These are phyloP conservation scores for Pseudocercospora eumusae DNA, from an alignment of 2,329 filamentous ascomycete species.

Conservation along the genomic window DNA sequence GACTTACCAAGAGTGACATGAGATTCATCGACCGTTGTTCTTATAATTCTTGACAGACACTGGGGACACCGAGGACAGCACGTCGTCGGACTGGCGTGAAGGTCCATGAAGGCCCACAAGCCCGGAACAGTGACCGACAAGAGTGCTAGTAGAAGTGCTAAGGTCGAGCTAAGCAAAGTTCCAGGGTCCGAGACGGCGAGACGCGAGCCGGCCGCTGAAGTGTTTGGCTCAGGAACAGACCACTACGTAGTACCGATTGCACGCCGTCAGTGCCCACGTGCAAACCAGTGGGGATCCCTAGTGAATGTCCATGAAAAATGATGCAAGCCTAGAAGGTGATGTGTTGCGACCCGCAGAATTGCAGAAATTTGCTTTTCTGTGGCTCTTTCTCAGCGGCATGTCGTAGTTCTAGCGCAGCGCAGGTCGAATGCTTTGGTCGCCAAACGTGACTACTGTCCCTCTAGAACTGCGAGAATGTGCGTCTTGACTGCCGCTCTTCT, in stretches of 20 bases:
- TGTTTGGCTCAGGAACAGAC: background rate
- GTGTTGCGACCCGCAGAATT: background rate
- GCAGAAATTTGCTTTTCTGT: background rate
- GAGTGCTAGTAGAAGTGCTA: background rate
- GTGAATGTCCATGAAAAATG: background rate
- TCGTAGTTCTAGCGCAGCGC: background rate
- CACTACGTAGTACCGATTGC: background rate
- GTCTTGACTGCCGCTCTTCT: background rate
- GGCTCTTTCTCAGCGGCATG: background rate
- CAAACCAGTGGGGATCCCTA: background rate
- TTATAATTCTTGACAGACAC: background rate
- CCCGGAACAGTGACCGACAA: constrained; percentile 1
- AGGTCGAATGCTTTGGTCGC: background rate
- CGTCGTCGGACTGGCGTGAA: background rate
- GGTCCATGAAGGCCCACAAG: background rate
- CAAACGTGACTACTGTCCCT: background rate
- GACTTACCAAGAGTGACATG: background rate
- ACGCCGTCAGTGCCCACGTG: background rate
- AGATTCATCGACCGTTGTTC: background rate
- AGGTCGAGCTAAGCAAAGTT: background rate
- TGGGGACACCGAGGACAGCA: background rate
- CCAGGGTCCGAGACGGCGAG: background rate
- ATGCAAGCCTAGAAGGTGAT: background rate
- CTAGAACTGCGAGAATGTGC: background rate
- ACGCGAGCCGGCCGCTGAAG: background rate